These are phyloP conservation scores for Omphalotus guepiniiformis DNA, from an alignment of 768 basidiomycete species.

Conservation along the genomic window DNA sequence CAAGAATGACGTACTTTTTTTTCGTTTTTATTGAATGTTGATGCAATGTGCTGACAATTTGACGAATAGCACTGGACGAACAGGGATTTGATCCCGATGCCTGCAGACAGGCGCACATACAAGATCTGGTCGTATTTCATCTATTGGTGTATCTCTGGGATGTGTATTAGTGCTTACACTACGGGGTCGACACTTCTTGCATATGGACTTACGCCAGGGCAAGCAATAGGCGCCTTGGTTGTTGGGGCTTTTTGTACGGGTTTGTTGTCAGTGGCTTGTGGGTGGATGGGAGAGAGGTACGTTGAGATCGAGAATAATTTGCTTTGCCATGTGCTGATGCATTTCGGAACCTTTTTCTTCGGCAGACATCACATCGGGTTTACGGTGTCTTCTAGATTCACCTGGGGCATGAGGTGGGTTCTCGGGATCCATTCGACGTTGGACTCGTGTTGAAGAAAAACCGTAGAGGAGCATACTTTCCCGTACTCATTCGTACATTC, in stretches of 20 bases:
- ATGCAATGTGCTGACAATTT: too few species aligned
- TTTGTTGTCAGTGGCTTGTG: constrained; percentile 16
- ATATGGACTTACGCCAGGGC: constrained; percentile 14
- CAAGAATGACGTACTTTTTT: constrained; percentile 14
- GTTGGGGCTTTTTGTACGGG: constrained; percentile 13
- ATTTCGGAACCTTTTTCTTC: not conserved
- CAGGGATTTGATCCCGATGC: constrained; percentile 22
- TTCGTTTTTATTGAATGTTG: not conserved
- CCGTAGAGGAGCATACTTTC: constrained; percentile 14
- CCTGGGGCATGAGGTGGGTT: constrained; percentile 15
- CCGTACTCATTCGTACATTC: constrained; percentile 13
- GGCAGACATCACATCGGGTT: constrained; percentile 18
- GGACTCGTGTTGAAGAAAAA: not conserved
- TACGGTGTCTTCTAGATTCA: constrained; percentile 16
- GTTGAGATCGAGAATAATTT: constrained; percentile 7
- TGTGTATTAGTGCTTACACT: constrained; percentile 16
- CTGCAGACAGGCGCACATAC: constrained; percentile 23
- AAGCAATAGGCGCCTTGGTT: constrained; percentile 14
- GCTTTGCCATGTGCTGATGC: not conserved
- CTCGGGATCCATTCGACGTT: not conserved
- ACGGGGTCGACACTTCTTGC: constrained; percentile 16
- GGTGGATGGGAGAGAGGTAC: constrained; percentile 19
- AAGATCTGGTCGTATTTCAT: constrained; percentile 21
- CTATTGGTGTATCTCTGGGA: constrained; percentile 21
- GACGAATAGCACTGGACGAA: constrained; percentile 19